phyloP scores from a whole-genome alignment of 2,329 filamentous ascomycete genomes.

The Microcera coccophila region DNA sequence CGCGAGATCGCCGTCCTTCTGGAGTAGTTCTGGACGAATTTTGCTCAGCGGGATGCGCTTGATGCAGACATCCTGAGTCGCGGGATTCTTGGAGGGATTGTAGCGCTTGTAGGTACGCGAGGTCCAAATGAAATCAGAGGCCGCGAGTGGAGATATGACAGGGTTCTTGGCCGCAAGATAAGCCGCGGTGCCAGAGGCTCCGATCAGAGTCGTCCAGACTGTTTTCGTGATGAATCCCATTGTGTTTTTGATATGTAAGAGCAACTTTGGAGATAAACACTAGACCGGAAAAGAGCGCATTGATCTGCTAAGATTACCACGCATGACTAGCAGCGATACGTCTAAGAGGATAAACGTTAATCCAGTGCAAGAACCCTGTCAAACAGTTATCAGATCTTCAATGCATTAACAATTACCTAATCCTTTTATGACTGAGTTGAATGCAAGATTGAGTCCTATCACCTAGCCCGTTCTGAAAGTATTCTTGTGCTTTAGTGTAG shows the following conservation, averaged over 20 bases:
- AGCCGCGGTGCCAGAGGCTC: conserved; percentile 47
- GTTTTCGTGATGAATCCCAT: conserved; percentile 54
- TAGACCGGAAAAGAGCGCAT: neutral
- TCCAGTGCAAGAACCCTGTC: no score
- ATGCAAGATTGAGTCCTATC: no score
- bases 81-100: conserved; percentile 61
- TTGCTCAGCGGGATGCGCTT: conserved; percentile 59
- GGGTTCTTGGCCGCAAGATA: conserved; percentile 51
- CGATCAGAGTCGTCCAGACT: conserved; percentile 42
- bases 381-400: no score
- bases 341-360: no score
- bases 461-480: no score
- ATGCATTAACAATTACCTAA: no score
- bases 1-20: conserved; percentile 55
- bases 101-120: conserved; percentile 53
- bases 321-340: no score
- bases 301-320: no score
- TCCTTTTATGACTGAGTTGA: no score
- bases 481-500: no score
- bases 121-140: conserved; percentile 59
- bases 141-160: conserved; percentile 54
- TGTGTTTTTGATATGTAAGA: conserved; percentile 2
- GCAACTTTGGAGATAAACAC: neutral
- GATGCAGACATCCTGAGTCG: conserved; percentile 61
- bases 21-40: conserved; percentile 61